A percentile compares a stretch with the other conserved stretches of the same genome.
phyloP scores from a whole-genome alignment of 1,284 basidiomycete genomes.

The Cutaneotrichosporon spelunceum region DNA sequence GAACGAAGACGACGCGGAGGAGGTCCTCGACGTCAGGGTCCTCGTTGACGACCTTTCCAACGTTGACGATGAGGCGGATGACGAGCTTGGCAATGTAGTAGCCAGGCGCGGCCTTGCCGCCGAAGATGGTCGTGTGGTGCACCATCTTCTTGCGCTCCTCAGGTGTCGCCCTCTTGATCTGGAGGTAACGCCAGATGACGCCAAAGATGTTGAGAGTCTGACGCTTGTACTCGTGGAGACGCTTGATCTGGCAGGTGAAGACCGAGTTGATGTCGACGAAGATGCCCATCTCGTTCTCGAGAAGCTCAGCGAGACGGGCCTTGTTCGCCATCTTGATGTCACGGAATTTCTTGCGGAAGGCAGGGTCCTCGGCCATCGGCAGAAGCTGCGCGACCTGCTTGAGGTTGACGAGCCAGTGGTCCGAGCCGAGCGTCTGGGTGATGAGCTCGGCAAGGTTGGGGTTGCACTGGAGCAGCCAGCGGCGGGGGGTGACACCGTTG shows the following conservation, averaged over 20 bases:
- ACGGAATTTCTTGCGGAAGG: slow-evolving; percentile 74
- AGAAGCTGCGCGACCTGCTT: slow-evolving; percentile 47
- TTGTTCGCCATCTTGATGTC: slow-evolving; percentile 83
- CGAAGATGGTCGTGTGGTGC: slow-evolving; percentile 76
- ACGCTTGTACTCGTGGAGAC: slow-evolving; percentile 67
- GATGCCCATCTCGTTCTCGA: slow-evolving; percentile 68
- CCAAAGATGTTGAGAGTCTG: slow-evolving; percentile 56
- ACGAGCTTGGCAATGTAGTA: slow-evolving; percentile 60
- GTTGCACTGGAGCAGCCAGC: slow-evolving; percentile 91
- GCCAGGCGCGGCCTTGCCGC: slow-evolving; percentile 60
- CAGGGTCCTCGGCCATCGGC: slow-evolving; percentile 64
- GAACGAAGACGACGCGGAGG: slow-evolving; percentile 73
- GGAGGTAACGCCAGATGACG: slow-evolving; percentile 80
- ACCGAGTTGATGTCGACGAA: slow-evolving; percentile 68
- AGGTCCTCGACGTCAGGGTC: slow-evolving; percentile 82
- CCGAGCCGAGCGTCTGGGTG: slow-evolving; percentile 69
- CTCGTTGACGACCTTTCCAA: slow-evolving; percentile 74
- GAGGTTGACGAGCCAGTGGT: slow-evolving; percentile 69
- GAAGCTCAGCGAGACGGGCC: slow-evolving; percentile 68
- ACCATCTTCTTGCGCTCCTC: slow-evolving; percentile 67
- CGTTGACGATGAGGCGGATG: slow-evolving; percentile 87
- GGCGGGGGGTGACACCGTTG: slow-evolving; percentile 57
- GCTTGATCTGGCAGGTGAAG: slow-evolving; percentile 91
- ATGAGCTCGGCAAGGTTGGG: slow-evolving; percentile 77
- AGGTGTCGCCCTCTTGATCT: slow-evolving; percentile 70